phyloP scores from a whole-genome alignment of 352 stramenopile species.

The Phytophthora vignae region DNA sequence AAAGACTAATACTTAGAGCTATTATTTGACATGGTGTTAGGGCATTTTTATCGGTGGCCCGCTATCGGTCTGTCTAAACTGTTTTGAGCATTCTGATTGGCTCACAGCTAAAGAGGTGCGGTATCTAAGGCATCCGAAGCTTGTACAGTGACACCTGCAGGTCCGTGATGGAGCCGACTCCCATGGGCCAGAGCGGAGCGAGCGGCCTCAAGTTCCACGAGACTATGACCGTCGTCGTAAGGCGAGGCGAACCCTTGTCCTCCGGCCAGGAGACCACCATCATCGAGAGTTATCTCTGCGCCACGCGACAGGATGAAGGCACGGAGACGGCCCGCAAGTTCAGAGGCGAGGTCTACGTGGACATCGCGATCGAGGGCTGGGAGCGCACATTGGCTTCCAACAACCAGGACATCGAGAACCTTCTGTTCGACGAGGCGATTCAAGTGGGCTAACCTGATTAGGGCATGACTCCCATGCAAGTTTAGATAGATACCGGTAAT shows the following conservation, averaged over 20 bases:
- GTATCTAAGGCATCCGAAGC: no score
- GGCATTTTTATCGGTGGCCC: no score
- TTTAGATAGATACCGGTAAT: background rate
- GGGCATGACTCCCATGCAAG: no score
- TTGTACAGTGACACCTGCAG: no score
- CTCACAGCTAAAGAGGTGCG: no score
- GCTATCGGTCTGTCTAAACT: no score
- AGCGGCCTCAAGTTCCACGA: conserved; percentile 33
- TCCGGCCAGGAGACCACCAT: conserved; percentile 27
- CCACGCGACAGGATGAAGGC: conserved; percentile 32
- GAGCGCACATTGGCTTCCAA: conserved; percentile 34
- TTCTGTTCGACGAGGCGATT: conserved; percentile 45
- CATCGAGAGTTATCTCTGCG: conserved; percentile 41
- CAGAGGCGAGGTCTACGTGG: conserved; percentile 32
- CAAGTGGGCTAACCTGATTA: conserved; percentile 9
- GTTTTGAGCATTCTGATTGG: no score
- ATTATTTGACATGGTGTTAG: no score
- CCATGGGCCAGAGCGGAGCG: background rate
- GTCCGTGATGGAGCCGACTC: conserved; percentile 33
- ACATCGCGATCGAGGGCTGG: conserved; percentile 43
- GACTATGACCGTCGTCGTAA: conserved; percentile 34
- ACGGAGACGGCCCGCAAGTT: conserved; percentile 30
- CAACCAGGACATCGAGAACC: conserved; percentile 57
- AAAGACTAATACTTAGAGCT: no score
- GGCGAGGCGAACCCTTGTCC: conserved; percentile 15